Base-by-base conservation (phyloP, 768 basidiomycete genomes). In the Lactarius vividus region DNA sequence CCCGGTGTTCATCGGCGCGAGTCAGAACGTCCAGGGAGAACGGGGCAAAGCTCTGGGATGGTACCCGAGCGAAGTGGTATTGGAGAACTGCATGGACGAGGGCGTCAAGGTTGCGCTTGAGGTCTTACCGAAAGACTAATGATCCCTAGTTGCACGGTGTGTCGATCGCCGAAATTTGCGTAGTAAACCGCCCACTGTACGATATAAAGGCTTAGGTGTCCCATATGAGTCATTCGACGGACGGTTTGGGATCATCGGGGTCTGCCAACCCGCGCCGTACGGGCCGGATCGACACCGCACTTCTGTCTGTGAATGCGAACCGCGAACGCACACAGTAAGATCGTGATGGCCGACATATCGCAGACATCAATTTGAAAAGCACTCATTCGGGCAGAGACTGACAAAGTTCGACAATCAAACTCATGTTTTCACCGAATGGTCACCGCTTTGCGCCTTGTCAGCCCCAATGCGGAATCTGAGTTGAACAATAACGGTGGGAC, bases 61-160 rank as follows among this genome's bases (percentile, higher is more conserved):
- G 61, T 13, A 46, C 11, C 57, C 66, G 1, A 31, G 40, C 20
- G 39, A 16, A 10, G 66, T 67, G 56, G 44, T 8, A n/a, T 42
- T 67, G 18, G 52, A 57, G 28, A 49, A 58, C 5, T 52, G 37
- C 26, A 40, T 23, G 5, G 29, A 59, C 11, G 55, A 53, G 28
- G 65, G 49, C 1, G 33, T 63, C 39, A 49, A 15, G 9, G 7
- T 31, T 28, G 53, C 33, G 20, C 52, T 52, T 11, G 13, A 10
- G 18, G 39, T 16, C 10, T 10, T 15, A 18, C 28, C 40, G 26
- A 6, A 56, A 31, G 15, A 5, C 39, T 0, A 13, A 26, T 52
- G 49, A 26, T 3, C 49, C 13, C 11, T 49, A 46, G 44, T 49
- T 49, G 46, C 23, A 49, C 9, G n/a, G 20, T 46, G 10, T n/a